phyloP scores from a whole-genome alignment of 257 asterid species.

The Rauvolfia tetraphylla region DNA sequence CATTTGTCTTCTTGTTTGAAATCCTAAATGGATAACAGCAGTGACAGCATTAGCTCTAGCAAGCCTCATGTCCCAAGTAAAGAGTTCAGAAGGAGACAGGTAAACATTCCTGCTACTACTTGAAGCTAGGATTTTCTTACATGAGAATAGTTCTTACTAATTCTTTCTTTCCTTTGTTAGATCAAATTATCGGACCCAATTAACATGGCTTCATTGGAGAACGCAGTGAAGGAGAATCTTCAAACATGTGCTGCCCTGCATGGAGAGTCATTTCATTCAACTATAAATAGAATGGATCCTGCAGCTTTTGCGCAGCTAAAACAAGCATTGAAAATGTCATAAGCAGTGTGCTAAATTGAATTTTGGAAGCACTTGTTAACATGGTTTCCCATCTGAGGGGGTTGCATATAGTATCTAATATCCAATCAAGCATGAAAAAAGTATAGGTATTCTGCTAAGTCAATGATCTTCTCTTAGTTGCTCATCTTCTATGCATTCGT shows the following conservation, averaged over 20 bases:
- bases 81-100: conserved; percentile 96
- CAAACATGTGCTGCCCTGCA: conserved; percentile 84
- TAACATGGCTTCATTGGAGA: conserved; percentile 72
- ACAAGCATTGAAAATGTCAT: conserved; percentile 81
- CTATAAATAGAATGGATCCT: conserved; percentile 86
- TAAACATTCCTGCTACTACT: conserved; percentile 24
- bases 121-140: conserved; percentile 6
- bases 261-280: conserved; percentile 74
- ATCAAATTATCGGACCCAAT: conserved; percentile 84
- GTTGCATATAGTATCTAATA: neutral
- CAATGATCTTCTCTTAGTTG: neutral
- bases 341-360: conserved; percentile 14
- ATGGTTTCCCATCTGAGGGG: neutral
- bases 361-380: neutral
- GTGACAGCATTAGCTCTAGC: conserved; percentile 64
- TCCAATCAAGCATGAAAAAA: neutral
- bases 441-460: neutral
- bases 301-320: conserved; percentile 71
- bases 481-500: neutral
- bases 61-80: conserved; percentile 74
- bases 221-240: conserved; percentile 80
- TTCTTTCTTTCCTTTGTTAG: conserved; percentile 34
- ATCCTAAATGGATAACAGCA: conserved; percentile 34
- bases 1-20: conserved; percentile 13
- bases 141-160: conserved; percentile 6